These are phyloP conservation scores for Melanomma pulvis-pyrius DNA, from an alignment of 495 filamentous ascomycete genomes.

Conservation along the genomic window DNA sequence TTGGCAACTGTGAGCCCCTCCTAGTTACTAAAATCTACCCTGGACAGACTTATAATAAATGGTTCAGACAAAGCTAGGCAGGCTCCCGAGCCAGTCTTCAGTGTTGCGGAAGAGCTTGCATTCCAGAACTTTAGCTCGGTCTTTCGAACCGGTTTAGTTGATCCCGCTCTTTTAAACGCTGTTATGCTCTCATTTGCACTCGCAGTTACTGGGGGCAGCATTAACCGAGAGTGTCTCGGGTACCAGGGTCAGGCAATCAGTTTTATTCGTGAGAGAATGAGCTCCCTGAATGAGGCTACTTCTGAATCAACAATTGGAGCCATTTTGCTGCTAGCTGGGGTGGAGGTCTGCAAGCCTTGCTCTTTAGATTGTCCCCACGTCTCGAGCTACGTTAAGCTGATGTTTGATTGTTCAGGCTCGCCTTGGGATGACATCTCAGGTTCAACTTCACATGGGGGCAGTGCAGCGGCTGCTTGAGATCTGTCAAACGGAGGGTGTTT, in stretches of 20 bases:
- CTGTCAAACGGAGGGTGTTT: conserved; percentile 38
- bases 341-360: conserved; percentile 41
- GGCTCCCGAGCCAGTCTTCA: conserved; percentile 45
- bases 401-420: conserved; percentile 38
- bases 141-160: conserved; percentile 41
- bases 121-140: conserved; percentile 46
- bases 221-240: conserved; percentile 41
- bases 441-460: conserved; percentile 48
- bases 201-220: conserved; percentile 30
- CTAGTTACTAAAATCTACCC: background rate
- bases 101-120: conserved; percentile 44
- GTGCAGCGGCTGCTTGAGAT: conserved; percentile 43
- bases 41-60: conserved; percentile 25
- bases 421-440: conserved; percentile 40
- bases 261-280: conserved; percentile 45
- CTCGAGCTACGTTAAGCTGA: conserved; percentile 1
- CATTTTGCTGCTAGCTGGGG: conserved; percentile 47
- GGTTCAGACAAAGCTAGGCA: conserved; percentile 14
- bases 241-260: conserved; percentile 44
- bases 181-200: conserved; percentile 47
- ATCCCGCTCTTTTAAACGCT: conserved; percentile 47
- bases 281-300: conserved; percentile 32
- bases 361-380: background rate
- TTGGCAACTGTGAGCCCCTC: conserved; percentile 41
- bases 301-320: conserved; percentile 48